A percentile compares a stretch with the other conserved stretches of the same genome.
These are phyloP conservation scores for Cylindrotheca fusiformis DNA, from an alignment of 108 stramenopile species.

Conservation along the genomic window DNA sequence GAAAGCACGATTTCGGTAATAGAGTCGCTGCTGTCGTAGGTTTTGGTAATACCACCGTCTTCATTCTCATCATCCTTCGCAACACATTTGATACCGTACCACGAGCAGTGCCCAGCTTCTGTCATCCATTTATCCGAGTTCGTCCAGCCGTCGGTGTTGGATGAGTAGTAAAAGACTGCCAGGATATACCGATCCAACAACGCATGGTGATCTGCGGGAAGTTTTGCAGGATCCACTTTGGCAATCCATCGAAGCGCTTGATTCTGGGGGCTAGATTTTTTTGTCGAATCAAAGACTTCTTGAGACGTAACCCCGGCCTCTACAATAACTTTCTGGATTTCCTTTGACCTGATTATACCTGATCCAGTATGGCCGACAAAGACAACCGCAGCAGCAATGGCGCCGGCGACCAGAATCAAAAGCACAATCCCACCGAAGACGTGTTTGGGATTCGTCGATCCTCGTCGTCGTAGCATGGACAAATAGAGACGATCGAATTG, in stretches of 20 bases:
- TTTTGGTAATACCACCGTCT: conserved; percentile 7
- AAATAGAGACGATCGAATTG: neutral
- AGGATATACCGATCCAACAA: conserved; percentile 28
- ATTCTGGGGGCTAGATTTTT: conserved; percentile 11
- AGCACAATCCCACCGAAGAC: neutral
- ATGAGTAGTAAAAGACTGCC: conserved; percentile 20
- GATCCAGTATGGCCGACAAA: neutral
- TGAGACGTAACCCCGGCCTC: conserved; percentile 12
- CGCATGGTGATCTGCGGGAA: conserved; percentile 6
- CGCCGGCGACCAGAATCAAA: neutral
- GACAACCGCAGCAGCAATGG: conserved; percentile 4
- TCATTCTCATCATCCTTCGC: conserved; percentile 3
- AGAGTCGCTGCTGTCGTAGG: conserved; percentile 21
- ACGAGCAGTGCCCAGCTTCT: conserved; percentile 30
- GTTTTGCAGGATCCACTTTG: conserved; percentile 17
- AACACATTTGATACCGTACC: conserved; percentile 44
- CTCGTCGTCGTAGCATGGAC: neutral
- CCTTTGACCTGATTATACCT: neutral
- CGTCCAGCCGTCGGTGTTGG: conserved; percentile 13
- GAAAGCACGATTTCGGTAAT: conserved; percentile 14
- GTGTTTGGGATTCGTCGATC: neutral
- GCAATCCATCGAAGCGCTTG: conserved; percentile 21
- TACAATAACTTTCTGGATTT: neutral
- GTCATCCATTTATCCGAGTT: conserved; percentile 34
- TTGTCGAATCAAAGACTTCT: conserved; percentile 1